Evolutionary conservation across 1,139 yeast genomes (phyloP).

Genomic region (Pichia sp.): DNA sequence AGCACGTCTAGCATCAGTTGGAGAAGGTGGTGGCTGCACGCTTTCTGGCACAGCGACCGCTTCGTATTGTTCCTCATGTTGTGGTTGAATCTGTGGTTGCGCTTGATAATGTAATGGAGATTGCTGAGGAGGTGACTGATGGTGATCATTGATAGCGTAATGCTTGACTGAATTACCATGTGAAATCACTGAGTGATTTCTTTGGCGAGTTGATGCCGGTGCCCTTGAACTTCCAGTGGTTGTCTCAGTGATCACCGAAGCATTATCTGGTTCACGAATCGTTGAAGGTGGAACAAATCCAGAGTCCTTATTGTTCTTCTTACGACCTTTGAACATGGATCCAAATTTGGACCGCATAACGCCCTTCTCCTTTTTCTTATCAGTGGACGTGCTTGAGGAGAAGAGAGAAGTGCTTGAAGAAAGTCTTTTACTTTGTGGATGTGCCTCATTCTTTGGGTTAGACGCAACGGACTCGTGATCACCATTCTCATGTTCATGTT

Average conservation of each 20-base stretch:
- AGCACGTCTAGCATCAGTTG: too few relatives aligned
- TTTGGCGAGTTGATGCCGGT: conserved; percentile 5
- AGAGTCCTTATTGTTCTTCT: conserved; percentile 40
- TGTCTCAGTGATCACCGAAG: conserved; percentile 20
- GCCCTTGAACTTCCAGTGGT: conserved; percentile 11
- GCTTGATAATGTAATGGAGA: neutral
- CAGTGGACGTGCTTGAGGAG: conserved; percentile 11
- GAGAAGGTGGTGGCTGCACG: too few relatives aligned
- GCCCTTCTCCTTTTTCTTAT: conserved; percentile 25
- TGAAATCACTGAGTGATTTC: conserved; percentile 11
- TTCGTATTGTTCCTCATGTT: too few relatives aligned
- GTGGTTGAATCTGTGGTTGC: neutral
- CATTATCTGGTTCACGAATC: conserved; percentile 29
- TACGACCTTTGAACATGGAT: conserved; percentile 58
- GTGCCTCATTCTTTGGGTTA: neutral
- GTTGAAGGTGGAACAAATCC: conserved; percentile 19
- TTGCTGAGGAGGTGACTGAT: too few relatives aligned
- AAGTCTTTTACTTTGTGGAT: conserved; percentile 6
- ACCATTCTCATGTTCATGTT: neutral
- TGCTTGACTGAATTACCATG: neutral
- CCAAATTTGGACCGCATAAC: conserved; percentile 75
- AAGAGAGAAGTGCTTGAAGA: conserved; percentile 13
- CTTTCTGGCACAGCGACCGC: too few relatives aligned
- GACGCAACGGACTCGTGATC: too few relatives aligned
- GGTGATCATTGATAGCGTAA: neutral